Percentiles rank a stretch among this genome's conserved stretches.
Evolutionary conservation across 2,329 filamentous ascomycete genomes (phyloP).

Genomic region (Penicillium italicum): DNA sequence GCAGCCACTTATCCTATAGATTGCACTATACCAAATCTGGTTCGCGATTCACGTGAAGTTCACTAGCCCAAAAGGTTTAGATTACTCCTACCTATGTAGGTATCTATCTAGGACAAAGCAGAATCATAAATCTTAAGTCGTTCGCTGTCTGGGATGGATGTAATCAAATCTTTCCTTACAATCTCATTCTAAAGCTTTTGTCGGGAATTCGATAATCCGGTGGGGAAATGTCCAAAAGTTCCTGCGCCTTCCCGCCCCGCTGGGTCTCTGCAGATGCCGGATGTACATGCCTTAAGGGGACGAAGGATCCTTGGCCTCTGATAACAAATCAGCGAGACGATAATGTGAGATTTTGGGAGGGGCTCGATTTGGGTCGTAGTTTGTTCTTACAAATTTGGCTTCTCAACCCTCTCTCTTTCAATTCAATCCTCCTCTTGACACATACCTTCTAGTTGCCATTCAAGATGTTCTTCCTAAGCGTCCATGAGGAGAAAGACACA

Average conservation of each 20-base stretch:
- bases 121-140: neutral
- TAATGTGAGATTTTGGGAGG: neutral
- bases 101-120: no score
- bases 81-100: no score
- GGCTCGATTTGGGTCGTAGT: neutral
- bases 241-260: neutral
- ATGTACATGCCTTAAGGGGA: neutral
- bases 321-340: neutral
- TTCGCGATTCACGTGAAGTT: no score
- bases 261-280: neutral
- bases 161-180: no score
- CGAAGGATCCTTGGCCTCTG: neutral
- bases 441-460: neutral
- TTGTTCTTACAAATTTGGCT: neutral
- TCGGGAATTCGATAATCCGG: neutral
- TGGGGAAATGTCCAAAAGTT: neutral
- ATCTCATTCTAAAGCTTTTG: neutral
- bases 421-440: neutral
- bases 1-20: neutral
- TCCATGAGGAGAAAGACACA: slow-evolving; percentile 12
- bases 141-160: neutral
- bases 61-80: neutral
- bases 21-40: neutral
- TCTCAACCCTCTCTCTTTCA: neutral
- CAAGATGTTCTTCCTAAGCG: slow-evolving; percentile 15